These are phyloP conservation scores for Candida orba DNA, from an alignment of 805 yeast species.

Conservation along the genomic window DNA sequence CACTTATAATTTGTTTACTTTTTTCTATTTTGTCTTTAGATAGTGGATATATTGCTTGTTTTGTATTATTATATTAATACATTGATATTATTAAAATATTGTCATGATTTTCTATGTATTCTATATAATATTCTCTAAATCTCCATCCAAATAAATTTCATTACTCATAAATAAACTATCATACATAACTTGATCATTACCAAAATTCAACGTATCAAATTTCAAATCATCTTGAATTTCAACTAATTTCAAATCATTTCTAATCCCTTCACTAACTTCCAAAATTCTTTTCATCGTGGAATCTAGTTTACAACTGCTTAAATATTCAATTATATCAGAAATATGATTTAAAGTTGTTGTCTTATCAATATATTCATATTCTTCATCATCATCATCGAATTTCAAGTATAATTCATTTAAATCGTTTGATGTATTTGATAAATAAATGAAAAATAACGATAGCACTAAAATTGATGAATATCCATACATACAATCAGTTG, in stretches of 20 bases:
- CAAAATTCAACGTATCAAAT: slow-evolving; percentile 16
- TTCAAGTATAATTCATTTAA: slow-evolving; percentile 9
- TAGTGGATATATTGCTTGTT: no score
- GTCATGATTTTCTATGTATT: not conserved
- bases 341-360: slow-evolving; percentile 16
- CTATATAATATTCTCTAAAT: not conserved
- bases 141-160: slow-evolving; percentile 21
- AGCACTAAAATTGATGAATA: slow-evolving; percentile 37
- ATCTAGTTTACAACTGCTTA: slow-evolving; percentile 26
- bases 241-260: slow-evolving; percentile 35
- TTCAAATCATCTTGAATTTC: slow-evolving; percentile 20
- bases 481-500: slow-evolving; percentile 37
- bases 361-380: slow-evolving; percentile 13
- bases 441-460: slow-evolving; percentile 32
- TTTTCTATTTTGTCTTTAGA: no score
- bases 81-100: no score
- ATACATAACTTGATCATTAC: slow-evolving; percentile 15
- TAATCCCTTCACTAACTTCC: slow-evolving; percentile 35
- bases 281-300: slow-evolving; percentile 37
- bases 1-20: no score
- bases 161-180: slow-evolving; percentile 20
- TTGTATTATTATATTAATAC: no score
- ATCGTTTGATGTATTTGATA: slow-evolving; percentile 20
- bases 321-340: slow-evolving; percentile 17
- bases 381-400: slow-evolving; percentile 3